Evolutionary conservation across 768 basidiomycete genomes (phyloP).

Genomic region (Lactifluus hygrophoroides): DNA sequence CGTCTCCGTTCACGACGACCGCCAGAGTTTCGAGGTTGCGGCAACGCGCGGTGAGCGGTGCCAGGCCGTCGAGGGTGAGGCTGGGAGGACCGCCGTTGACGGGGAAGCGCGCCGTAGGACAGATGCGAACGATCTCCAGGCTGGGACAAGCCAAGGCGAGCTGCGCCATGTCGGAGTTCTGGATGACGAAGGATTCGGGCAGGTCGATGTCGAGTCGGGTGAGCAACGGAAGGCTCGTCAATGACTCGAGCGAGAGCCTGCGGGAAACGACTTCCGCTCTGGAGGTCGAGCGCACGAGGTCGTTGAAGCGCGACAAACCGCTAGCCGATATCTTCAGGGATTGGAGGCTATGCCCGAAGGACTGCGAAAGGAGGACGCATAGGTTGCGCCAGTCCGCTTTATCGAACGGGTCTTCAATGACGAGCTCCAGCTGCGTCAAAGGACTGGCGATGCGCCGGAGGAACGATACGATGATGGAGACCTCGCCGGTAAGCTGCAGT

Average conservation of each 20-base stretch:
- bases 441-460: conserved; percentile 57
- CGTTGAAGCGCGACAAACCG: conserved; percentile 68
- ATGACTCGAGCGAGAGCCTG: conserved; percentile 52
- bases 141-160: conserved; percentile 56
- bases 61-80: conserved; percentile 56
- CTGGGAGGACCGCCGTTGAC: conserved; percentile 41
- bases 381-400: conserved; percentile 70
- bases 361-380: conserved; percentile 51
- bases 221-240: conserved; percentile 46
- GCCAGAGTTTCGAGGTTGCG: conserved; percentile 54
- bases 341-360: conserved; percentile 51
- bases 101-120: conserved; percentile 61
- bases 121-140: conserved; percentile 59
- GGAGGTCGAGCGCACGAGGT: conserved; percentile 69
- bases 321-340: conserved; percentile 55
- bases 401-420: conserved; percentile 74
- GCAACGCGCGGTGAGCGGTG: conserved; percentile 50
- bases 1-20: conserved; percentile 52
- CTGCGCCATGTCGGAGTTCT: conserved; percentile 47
- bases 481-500: conserved; percentile 63
- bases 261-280: conserved; percentile 50
- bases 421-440: conserved; percentile 61
- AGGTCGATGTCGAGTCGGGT: conserved; percentile 68
- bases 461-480: conserved; percentile 62
- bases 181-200: conserved; percentile 64